Evolutionary conservation across 352 stramenopile species (phyloP).

Genomic region (Phytopythium litorale): DNA sequence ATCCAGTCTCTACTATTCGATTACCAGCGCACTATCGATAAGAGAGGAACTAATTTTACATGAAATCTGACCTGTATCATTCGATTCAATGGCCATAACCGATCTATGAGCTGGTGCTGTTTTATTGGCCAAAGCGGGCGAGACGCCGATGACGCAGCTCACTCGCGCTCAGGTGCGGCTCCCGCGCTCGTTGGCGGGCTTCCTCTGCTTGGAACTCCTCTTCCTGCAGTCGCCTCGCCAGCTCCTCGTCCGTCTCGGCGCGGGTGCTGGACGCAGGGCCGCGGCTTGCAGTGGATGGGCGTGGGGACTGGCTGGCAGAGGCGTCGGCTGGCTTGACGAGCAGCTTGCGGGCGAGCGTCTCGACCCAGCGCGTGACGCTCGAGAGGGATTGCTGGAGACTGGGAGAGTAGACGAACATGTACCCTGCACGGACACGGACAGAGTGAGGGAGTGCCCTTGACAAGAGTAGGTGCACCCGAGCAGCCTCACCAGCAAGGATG

Average conservation of each 20-base stretch:
- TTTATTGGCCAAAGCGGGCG: conserved; percentile 5
- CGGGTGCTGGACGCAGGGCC: background rate
- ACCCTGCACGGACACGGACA: conserved; percentile 13
- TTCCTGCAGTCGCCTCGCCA: conserved; percentile 9
- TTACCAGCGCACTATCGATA: no score
- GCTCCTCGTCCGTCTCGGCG: conserved; percentile 3
- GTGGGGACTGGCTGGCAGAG: background rate
- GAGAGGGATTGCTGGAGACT: conserved; percentile 14
- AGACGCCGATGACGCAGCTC: conserved; percentile 8
- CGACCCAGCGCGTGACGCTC: background rate
- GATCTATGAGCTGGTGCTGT: no score
- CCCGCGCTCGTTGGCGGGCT: background rate
- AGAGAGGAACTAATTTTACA: no score
- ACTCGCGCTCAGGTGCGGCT: background rate
- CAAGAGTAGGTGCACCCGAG: background rate
- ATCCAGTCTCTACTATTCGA: background rate
- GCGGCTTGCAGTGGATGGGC: background rate
- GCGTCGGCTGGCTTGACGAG: background rate
- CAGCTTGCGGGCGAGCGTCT: background rate
- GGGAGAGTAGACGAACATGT: conserved; percentile 27
- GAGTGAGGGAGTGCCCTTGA: background rate
- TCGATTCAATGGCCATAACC: no score
- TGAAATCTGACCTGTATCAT: no score
- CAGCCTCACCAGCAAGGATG: conserved; percentile 64
- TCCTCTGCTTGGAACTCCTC: conserved; percentile 5